phyloP scores from a whole-genome alignment of 2,329 filamentous ascomycete genomes.

The Chaetothyriales sp. region DNA sequence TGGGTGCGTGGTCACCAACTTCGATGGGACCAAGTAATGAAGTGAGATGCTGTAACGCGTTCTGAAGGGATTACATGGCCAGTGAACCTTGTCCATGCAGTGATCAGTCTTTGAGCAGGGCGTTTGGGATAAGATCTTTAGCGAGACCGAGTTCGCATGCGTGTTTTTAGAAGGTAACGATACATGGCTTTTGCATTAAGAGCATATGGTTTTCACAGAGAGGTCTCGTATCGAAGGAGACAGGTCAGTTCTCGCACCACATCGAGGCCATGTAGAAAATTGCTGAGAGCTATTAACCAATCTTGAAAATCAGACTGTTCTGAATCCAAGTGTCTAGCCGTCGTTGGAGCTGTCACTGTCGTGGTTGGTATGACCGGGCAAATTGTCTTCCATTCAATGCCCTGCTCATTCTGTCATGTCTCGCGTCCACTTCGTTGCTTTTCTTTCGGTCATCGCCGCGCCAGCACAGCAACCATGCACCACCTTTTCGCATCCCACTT shows the following conservation, averaged over 20 bases:
- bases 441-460: slow-evolving; percentile 2
- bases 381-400: background rate
- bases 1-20: background rate
- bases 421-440: background rate
- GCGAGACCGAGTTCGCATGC: background rate
- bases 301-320: no score
- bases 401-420: background rate
- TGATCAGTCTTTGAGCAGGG: background rate
- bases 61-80: background rate
- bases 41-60: background rate
- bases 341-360: no score
- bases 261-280: background rate
- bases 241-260: background rate
- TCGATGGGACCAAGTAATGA: background rate
- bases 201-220: background rate
- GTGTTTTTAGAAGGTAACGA: background rate
- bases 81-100: background rate
- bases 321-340: no score
- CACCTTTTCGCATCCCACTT: slow-evolving; percentile 40
- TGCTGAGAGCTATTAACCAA: background rate
- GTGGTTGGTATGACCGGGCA: no score
- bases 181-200: background rate
- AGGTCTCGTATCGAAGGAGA: background rate
- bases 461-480: slow-evolving; percentile 38
- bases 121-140: background rate